Evolutionary conservation across 768 basidiomycete species (phyloP).

Genomic region (Xerocomellus chrysenteron): DNA sequence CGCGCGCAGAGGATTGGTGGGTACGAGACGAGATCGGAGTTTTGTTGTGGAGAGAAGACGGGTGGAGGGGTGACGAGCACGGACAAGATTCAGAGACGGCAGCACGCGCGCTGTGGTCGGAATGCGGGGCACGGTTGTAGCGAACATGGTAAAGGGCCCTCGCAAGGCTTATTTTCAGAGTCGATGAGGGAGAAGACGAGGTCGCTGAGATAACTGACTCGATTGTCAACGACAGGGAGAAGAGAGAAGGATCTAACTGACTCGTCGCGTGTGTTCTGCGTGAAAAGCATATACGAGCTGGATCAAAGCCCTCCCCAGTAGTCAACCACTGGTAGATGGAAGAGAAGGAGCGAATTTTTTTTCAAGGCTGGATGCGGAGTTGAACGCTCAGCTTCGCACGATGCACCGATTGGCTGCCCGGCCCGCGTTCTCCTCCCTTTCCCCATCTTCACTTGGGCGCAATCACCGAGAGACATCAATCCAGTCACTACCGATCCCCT

Average conservation of each 20-base stretch:
- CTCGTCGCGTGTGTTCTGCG: constrained; percentile 36
- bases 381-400: too few species aligned
- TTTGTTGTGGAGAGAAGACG: constrained; percentile 55
- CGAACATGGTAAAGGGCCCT: constrained; percentile 11
- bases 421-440: too few species aligned
- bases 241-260: constrained; percentile 14
- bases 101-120: constrained; percentile 13
- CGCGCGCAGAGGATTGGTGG: constrained; percentile 57
- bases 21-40: constrained; percentile 37
- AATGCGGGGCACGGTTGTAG: constrained; percentile 5
- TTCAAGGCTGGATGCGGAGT: too few species aligned
- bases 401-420: too few species aligned
- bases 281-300: constrained; percentile 33
- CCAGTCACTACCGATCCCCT: too few species aligned
- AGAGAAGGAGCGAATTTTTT: neutral
- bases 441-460: too few species aligned
- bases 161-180: constrained; percentile 10
- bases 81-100: constrained; percentile 17
- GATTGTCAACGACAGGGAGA: neutral
- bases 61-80: constrained; percentile 19
- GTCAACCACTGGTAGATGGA: neutral
- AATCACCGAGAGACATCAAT: too few species aligned
- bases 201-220: constrained; percentile 30
- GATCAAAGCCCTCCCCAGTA: constrained; percentile 15
- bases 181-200: constrained; percentile 28